Base-by-base conservation (phyloP, 2,329 filamentous ascomycete species). In the Pyricularia sp. region DNA sequence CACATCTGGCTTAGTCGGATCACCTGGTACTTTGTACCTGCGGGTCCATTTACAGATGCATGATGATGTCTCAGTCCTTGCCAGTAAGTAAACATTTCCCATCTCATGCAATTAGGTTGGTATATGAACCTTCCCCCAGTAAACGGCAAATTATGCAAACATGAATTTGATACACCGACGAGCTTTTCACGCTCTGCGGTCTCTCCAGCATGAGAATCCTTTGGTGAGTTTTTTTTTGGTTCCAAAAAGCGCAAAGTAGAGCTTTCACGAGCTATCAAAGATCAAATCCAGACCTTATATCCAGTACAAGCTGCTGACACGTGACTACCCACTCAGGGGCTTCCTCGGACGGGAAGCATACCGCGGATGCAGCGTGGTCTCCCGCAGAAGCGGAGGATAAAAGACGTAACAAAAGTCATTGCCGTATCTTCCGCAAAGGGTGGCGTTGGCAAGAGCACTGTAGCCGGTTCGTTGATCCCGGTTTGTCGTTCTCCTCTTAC, bases 351-450 rank as follows among this genome's bases (percentile, higher is more conserved):
- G 25, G 93, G 90, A 36, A 85, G 83, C 36, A 86, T 94, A 70
- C 90, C 90, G 36, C 89, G 91, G 58, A 88, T 92, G 83, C 91
- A 92, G 80, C 88, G 92, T 68, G 92, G 92, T 28, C 85, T 97
- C 12, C 94, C 95, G 0, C 87, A 93, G 73, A 90, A 91, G 75
- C 87, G 92, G 72, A 89, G 87, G 73, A 97, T 99, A 73, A 86
- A 86, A 30, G 89, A 94, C 77, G 94, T 99, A 28, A 86, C 88
- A 72, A 97, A 97, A 77, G 89, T 97, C n/a, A 88, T 99, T 70
- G 93, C 94, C n/a, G 92, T 99, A 17, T 97, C 93, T 4, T 98
- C 94, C 1, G 95, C 95, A 17, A 99, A 99, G 77, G 95, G 95
- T 2, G 95, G 95, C n/a, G 95, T 99, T 0, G 95, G 95, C 1